phyloP scores from a whole-genome alignment of 495 filamentous ascomycete genomes.

The Oidiodendron maius region DNA sequence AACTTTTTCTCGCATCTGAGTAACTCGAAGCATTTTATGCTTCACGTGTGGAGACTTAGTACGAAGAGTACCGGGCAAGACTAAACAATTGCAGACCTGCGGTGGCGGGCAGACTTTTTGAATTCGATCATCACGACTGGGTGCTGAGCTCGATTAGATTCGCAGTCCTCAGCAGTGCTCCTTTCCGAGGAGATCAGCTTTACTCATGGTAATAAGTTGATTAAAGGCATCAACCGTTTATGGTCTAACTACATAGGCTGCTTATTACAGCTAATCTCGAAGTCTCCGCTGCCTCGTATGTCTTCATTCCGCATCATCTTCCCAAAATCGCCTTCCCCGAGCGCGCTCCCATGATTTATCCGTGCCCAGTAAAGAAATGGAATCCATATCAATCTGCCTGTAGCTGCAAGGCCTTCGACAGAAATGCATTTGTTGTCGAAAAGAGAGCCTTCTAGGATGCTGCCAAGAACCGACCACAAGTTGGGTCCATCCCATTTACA shows the following conservation, averaged over 20 bases:
- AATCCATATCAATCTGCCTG: slow-evolving; percentile 12
- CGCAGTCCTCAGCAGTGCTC: too few relatives aligned
- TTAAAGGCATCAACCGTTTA: slow-evolving; percentile 6
- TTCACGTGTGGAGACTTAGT: background rate
- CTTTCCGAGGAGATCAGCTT: too few relatives aligned
- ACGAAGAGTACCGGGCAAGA: too few relatives aligned
- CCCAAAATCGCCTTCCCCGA: slow-evolving; percentile 14
- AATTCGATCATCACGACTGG: too few relatives aligned
- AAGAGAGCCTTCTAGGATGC: slow-evolving; percentile 23
- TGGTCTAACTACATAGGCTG: slow-evolving; percentile 21
- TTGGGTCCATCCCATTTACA: slow-evolving; percentile 27
- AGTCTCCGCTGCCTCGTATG: slow-evolving; percentile 10
- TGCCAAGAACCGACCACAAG: slow-evolving; percentile 13
- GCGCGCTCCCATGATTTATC: slow-evolving; percentile 12
- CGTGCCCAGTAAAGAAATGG: slow-evolving; percentile 16
- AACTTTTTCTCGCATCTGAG: too few relatives aligned
- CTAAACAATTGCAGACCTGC: too few relatives aligned
- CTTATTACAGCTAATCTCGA: slow-evolving; percentile 12
- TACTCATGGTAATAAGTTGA: too few relatives aligned
- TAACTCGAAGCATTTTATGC: background rate
- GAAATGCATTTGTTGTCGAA: slow-evolving; percentile 23
- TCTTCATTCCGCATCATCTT: slow-evolving; percentile 19
- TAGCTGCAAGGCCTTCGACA: slow-evolving; percentile 20
- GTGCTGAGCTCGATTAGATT: too few relatives aligned
- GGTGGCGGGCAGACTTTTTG: too few relatives aligned